Percentiles rank a stretch among this genome's conserved stretches.
Conservation (phyloP, 495 filamentous ascomycete genomes). For the Penicillium simplicissimum region DNA sequence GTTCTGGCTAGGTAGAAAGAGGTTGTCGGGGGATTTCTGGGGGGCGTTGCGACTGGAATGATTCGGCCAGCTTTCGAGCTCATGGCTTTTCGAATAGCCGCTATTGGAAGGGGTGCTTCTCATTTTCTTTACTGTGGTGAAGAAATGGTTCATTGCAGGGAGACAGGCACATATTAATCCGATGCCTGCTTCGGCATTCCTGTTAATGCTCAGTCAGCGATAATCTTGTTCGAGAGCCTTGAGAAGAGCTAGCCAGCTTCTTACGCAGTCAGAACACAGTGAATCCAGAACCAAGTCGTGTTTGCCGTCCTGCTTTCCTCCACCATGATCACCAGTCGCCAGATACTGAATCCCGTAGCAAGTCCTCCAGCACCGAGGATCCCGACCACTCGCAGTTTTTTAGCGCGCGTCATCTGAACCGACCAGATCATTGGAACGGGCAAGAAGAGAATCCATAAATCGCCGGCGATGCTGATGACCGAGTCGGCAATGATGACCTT, state of each 20-base stretch:
- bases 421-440: background rate
- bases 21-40: background rate
- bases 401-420: background rate
- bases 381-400: background rate
- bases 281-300: background rate
- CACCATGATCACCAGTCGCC: background rate
- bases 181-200: background rate
- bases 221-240: too few relatives aligned
- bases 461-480: background rate
- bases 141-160: conserved; percentile 1
- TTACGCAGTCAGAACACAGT: background rate
- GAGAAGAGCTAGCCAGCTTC: background rate
- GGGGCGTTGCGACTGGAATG: background rate
- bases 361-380: background rate
- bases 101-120: background rate
- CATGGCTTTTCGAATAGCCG: background rate
- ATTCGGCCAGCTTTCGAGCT: background rate
- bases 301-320: background rate
- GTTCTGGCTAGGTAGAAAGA: background rate
- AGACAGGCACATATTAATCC: background rate
- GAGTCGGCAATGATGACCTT: background rate
- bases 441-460: background rate
- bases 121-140: background rate
- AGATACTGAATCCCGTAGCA: background rate
- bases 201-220: background rate